phyloP scores from a whole-genome alignment of 2,329 filamentous ascomycete genomes.

The Fusarium algeriense region DNA sequence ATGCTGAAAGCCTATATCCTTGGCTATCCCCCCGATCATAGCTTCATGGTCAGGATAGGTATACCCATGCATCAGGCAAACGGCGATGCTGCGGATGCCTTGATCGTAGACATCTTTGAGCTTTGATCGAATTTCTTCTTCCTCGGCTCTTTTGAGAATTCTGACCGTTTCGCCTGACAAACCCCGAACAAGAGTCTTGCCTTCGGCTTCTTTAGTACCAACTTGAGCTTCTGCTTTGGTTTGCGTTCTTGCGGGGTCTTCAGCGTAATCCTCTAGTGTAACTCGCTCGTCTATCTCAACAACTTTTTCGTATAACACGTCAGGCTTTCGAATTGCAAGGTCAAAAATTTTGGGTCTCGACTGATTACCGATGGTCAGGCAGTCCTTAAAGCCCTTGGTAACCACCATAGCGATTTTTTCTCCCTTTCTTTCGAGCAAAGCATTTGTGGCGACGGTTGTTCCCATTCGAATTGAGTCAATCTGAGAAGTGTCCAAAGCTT shows the following conservation, averaged over 20 bases:
- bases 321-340: constrained; percentile 85
- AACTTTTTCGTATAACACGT: constrained; percentile 86
- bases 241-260: constrained; percentile 77
- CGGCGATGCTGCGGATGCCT: constrained; percentile 84
- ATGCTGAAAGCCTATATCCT: constrained; percentile 80
- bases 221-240: constrained; percentile 67
- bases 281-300: constrained; percentile 93
- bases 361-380: constrained; percentile 90
- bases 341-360: constrained; percentile 92
- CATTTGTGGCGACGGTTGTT: constrained; percentile 94
- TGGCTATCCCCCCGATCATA: constrained; percentile 79
- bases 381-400: constrained; percentile 89
- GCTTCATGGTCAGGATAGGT: constrained; percentile 90
- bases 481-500: constrained; percentile 81
- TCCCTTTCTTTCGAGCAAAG: constrained; percentile 88
- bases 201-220: constrained; percentile 60
- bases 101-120: constrained; percentile 72
- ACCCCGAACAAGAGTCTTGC: constrained; percentile 74
- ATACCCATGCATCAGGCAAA: constrained; percentile 93
- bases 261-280: constrained; percentile 90
- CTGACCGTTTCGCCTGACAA: constrained; percentile 78
- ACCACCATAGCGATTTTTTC: constrained; percentile 90
- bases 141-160: constrained; percentile 71
- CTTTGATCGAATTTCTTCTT: constrained; percentile 66
- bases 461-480: constrained; percentile 97